Evolutionary conservation across 345 rosid genomes (phyloP).

Genomic region (Stellera chamaejasme): DNA sequence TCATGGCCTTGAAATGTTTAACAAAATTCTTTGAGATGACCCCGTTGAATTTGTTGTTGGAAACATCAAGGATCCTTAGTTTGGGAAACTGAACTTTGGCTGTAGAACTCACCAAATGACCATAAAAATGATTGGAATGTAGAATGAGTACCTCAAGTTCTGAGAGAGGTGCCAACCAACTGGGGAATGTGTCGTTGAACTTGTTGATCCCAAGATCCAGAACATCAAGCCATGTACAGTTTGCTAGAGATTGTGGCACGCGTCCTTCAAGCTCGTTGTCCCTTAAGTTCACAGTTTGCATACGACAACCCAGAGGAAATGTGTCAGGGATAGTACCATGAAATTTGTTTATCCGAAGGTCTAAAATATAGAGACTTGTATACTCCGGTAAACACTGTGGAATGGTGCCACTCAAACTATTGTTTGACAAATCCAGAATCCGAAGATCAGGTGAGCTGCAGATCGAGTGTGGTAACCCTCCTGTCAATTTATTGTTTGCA

Average conservation of each 20-base stretch:
- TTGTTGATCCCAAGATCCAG: slow-evolving; percentile 24
- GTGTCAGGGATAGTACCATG: slow-evolving; percentile 6
- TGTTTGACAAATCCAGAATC: slow-evolving; percentile 5
- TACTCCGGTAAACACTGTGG: slow-evolving; percentile 14
- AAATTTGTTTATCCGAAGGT: slow-evolving; percentile 14
- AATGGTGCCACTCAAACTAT: slow-evolving; percentile 19
- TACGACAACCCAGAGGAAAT: neutral
- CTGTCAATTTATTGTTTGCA: slow-evolving; percentile 6
- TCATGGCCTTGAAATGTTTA: slow-evolving; percentile 1
- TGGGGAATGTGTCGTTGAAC: slow-evolving; percentile 18
- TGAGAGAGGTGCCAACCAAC: slow-evolving; percentile 21
- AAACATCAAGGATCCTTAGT: slow-evolving; percentile 19
- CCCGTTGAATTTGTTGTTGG: slow-evolving; percentile 24
- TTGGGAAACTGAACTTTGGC: slow-evolving; percentile 1
- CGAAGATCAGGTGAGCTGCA: slow-evolving; percentile 7
- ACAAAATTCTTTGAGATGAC: slow-evolving; percentile 2
- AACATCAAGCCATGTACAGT: slow-evolving; percentile 17
- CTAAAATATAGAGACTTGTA: neutral
- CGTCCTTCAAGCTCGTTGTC: slow-evolving; percentile 18
- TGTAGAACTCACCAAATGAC: neutral
- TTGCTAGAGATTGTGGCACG: slow-evolving; percentile 10
- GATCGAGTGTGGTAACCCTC: slow-evolving; percentile 9
- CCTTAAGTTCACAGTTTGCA: slow-evolving; percentile 13
- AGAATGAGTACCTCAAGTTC: slow-evolving; percentile 17
- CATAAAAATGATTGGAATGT: slow-evolving; percentile 17